These are phyloP conservation scores for Sclerotinia minor DNA, from an alignment of 2,329 filamentous ascomycete species.

Conservation along the genomic window DNA sequence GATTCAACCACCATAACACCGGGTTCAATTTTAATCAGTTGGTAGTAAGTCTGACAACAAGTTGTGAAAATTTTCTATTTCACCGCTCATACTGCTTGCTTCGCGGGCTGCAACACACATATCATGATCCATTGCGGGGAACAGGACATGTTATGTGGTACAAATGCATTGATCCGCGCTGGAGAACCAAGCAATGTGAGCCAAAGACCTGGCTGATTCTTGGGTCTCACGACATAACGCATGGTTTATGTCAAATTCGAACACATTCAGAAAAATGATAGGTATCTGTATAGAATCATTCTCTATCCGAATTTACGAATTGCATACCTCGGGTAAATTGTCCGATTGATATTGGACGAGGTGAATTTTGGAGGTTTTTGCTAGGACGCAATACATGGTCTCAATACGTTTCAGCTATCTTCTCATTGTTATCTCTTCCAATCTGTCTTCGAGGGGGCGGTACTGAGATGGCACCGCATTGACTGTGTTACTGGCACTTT, in stretches of 20 bases:
- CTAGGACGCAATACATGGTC: background rate
- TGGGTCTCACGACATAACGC: background rate
- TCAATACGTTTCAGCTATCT: background rate
- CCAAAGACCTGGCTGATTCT: background rate
- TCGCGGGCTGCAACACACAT: background rate
- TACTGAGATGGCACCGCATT: background rate
- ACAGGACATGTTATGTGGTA: background rate
- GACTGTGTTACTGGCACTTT: background rate
- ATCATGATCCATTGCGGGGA: background rate
- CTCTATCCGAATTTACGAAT: background rate
- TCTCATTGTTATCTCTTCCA: background rate
- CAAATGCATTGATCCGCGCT: constrained; percentile 1
- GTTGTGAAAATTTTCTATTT: background rate
- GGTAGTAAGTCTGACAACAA: background rate
- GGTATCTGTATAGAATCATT: background rate
- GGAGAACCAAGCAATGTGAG: background rate
- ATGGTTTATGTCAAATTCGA: background rate
- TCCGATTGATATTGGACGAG: background rate
- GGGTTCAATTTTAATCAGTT: background rate
- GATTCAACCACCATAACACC: constrained; percentile 1
- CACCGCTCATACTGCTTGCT: background rate
- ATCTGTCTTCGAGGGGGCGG: background rate
- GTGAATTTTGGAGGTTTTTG: background rate
- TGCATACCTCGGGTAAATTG: background rate
- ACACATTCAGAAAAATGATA: background rate